phyloP scores from a whole-genome alignment of 2,329 filamentous ascomycete species.

The Claviceps citrina region DNA sequence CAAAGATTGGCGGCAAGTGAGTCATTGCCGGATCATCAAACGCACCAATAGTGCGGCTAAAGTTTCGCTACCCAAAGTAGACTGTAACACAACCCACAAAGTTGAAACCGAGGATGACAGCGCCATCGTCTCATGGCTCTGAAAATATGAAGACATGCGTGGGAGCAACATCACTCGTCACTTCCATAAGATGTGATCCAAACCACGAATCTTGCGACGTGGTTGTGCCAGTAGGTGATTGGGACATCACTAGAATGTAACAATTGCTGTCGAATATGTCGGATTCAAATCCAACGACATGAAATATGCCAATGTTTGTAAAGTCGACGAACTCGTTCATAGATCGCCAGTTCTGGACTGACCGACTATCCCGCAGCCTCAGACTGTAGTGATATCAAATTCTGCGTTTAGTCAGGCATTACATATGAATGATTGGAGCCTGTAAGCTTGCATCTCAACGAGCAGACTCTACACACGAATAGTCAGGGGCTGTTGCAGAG shows the following conservation, averaged over 20 bases:
- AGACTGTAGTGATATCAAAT: conserved; percentile 2
- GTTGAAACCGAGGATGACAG: conserved; percentile 7
- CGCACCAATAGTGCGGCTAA: neutral
- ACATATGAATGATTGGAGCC: neutral
- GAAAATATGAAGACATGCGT: conserved; percentile 1
- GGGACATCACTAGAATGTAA: conserved; percentile 46
- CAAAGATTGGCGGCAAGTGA: neutral
- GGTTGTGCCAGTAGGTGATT: conserved; percentile 22
- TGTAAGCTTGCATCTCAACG: neutral
- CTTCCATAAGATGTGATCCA: conserved; percentile 7
- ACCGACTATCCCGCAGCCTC: neutral
- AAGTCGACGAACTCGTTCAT: conserved; percentile 3
- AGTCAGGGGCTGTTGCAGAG: neutral
- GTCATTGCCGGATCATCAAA: neutral
- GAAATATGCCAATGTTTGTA: conserved; percentile 5
- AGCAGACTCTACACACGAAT: neutral
- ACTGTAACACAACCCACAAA: neutral
- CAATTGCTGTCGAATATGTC: conserved; percentile 37
- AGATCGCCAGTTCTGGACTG: neutral
- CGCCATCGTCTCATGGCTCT: neutral
- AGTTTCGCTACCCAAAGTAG: conserved; percentile 4
- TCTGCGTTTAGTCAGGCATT: conserved; percentile 1
- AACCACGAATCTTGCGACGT: conserved; percentile 11
- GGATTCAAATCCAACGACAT: conserved; percentile 26
- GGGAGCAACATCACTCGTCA: conserved; percentile 9